Evolutionary conservation across 768 basidiomycete genomes (phyloP), one percentile per base, ranked within the genome.

Genomic region (Trametopsis cervina): DNA sequence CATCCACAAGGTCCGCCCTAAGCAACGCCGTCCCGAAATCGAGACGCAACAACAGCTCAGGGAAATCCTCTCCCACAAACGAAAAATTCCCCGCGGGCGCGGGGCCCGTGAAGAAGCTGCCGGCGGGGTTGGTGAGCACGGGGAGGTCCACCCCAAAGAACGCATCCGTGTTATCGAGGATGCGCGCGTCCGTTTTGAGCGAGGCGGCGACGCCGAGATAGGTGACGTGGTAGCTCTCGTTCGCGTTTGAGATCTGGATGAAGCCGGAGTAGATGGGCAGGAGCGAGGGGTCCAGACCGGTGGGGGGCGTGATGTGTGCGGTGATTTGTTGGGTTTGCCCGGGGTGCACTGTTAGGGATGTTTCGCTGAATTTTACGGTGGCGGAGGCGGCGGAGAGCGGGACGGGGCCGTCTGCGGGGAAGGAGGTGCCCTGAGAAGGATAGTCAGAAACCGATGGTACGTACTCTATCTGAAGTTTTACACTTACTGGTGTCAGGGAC

Each of bases 251-350:
- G 35, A 68, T 54, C 47, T 67, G 52, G 54, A 84, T 76, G 67
- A 72, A 80, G 5, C 81, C 81, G 25, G 77, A 78, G 64, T 74
- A 81, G 47, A 81, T 68, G 18, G 81, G 81, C 62, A 77, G 73
- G 2, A 71, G 66, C 23, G 68, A 54, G 1, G 59, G 59, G 23
- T 74, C 66, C 48, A 71, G 60, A 11, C 70, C 64, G 0, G 56
- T 55, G 0, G 82, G 82, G 0, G 73, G 68, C 0, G 61, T 67
- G 64, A 85, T 75, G 18, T 57, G 57, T 4, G 72, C 72, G 4
- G 64, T 55, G 45, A 83, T 66, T 22, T 60, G 58, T 24, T 67
- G 66, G 4, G 69, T 63, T 47, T 65, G 57, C 1, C 74, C 72
- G 0, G 78, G 73, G 20, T 33, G 55, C 22, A 84, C 63, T 13